Percentiles rank a stretch among this genome's conserved stretches.
Conservation (phyloP, 306 rosid genomes). For the Vachellia collinsii region DNA sequence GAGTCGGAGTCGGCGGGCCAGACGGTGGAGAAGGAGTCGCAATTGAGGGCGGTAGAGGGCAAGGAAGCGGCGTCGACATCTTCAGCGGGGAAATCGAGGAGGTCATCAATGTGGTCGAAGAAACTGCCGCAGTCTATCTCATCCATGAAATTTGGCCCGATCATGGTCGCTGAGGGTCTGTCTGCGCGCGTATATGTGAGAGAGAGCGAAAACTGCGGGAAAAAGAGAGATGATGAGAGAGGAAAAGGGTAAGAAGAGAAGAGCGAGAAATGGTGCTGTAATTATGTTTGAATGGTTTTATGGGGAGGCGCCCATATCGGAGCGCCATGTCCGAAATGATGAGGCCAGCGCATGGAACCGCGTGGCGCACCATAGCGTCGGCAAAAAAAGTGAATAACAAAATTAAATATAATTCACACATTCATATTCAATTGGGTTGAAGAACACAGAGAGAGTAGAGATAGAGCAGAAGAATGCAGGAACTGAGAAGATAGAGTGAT, state of each 20-base stretch:
- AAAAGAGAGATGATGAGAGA: constrained; percentile 36
- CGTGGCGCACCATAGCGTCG: constrained; percentile 48
- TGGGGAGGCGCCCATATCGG: background rate
- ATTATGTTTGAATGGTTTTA: background rate
- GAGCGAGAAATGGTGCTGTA: background rate
- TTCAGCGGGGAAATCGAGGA: constrained; percentile 74
- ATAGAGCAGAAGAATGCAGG: too few species aligned
- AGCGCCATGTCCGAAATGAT: background rate
- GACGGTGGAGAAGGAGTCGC: constrained; percentile 53
- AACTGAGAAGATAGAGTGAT: too few species aligned
- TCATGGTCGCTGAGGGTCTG: constrained; percentile 49
- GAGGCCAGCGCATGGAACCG: constrained; percentile 34
- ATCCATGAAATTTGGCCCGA: constrained; percentile 71
- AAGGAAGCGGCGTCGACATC: constrained; percentile 58
- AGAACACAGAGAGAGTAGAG: too few species aligned
- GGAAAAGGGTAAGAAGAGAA: background rate
- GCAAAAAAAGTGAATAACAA: background rate
- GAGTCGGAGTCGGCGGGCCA: constrained; percentile 65
- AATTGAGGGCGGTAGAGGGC: constrained; percentile 45
- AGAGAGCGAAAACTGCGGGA: background rate
- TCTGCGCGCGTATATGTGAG: background rate
- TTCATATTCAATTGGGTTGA: too few species aligned
- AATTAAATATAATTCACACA: too few species aligned
- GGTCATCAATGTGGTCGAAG: constrained; percentile 95
- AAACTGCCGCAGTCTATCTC: constrained; percentile 89